Evolutionary conservation across 225 moss, liverwort and hornwort genomes (phyloP), one percentile per base, ranked within the genome.

Genomic region (Ulota crispa): DNA sequence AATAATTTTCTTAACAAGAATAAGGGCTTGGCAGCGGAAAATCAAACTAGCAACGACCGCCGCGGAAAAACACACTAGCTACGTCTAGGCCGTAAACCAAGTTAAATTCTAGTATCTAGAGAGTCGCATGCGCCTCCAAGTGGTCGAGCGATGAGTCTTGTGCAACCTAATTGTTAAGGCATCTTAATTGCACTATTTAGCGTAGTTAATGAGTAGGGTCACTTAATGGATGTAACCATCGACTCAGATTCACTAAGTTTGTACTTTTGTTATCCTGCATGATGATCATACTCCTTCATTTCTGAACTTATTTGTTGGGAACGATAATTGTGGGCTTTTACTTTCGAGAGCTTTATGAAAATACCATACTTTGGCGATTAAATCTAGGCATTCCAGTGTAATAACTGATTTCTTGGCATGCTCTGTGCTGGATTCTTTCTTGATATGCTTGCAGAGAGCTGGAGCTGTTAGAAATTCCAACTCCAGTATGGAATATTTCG

Each of bases 401-500:
- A 65, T 65, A 37, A 41, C 23, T 63, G 24, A 70, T 36, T 78
- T 63, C 68, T 70, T 87, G 69, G 81, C 50, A 64, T 41, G 24
- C 23, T 80, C 50, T 69, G 59, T 72, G 63, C 65, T 59, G 74
- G 62, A 27, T 55, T 62, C 23, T 76, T 70, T 54, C 57, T 82
- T 76, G 80, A 37, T 60, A 68, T 47, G 28, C 41, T 60, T 50
- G 27, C 95, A 97, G 95, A 79, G 98, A 99, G 80, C 72, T 99
- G 83, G 98, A 93, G 85, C 89, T 99, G 57, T 80, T 99, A 68
- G 82, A 86, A 81, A 94, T 99, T 72, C 96, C 96, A 45, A 81
- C 85, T 65, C 72, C 86, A 60, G 84, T 89, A 43, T 99, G 96
- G 96, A 92, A 93, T 72, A 90, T 95, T 80, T 92, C 94, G 9